Evolutionary conservation across 2,329 filamentous ascomycete genomes (phyloP).

Genomic region (Colletotrichum camelliae): DNA sequence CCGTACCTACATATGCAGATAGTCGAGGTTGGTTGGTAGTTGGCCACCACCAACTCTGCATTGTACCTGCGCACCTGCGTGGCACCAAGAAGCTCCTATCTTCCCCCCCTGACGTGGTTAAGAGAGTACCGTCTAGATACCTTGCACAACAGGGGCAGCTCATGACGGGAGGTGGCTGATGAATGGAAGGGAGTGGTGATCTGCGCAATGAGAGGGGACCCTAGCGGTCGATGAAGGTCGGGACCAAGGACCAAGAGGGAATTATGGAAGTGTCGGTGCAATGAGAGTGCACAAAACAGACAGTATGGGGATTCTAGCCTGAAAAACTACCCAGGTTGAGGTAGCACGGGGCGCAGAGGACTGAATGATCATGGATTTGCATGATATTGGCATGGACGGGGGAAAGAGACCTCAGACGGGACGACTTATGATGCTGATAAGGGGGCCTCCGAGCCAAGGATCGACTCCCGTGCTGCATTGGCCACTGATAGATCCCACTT

Average conservation of each 20-base stretch:
- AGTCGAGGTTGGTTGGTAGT: not conserved
- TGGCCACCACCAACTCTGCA: not conserved
- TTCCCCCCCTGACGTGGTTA: not conserved
- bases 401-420: not conserved
- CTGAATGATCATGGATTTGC: not conserved
- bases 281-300: not conserved
- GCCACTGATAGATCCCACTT: not conserved
- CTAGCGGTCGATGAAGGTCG: not conserved
- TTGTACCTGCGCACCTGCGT: not conserved
- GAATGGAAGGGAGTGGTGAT: slow-evolving; percentile 3
- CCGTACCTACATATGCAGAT: not conserved
- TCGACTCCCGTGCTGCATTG: slow-evolving; percentile 15
- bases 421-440: not conserved
- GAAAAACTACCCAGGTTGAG: not conserved
- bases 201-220: not conserved
- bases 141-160: not conserved
- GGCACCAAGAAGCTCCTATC: not conserved
- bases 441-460: slow-evolving; percentile 8
- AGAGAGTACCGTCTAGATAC: not conserved
- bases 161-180: not conserved
- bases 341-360: not conserved
- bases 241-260: not conserved
- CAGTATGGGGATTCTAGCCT: not conserved
- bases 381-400: not conserved
- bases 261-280: not conserved